Percentiles rank a stretch among this genome's conserved stretches.
These are phyloP conservation scores for Lathyrus aphaca DNA, from an alignment of 306 rosid species.

Conservation along the genomic window DNA sequence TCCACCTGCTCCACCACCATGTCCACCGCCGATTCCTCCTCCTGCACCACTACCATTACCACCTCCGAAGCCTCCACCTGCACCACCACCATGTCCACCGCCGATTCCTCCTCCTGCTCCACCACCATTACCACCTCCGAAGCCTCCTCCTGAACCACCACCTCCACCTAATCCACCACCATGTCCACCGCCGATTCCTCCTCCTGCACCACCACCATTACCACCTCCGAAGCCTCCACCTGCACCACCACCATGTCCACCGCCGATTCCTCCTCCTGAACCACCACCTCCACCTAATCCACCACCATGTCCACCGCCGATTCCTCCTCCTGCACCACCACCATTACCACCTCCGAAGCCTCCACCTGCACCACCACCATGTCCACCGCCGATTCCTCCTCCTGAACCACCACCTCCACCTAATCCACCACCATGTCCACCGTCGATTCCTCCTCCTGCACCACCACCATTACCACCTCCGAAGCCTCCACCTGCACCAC, in stretches of 20 bases:
- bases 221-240: neutral
- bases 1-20: conserved; percentile 8
- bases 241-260: conserved; percentile 4
- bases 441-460: neutral
- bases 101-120: conserved; percentile 45
- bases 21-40: conserved; percentile 20
- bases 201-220: conserved; percentile 24
- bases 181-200: conserved; percentile 30
- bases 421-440: neutral
- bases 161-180: conserved; percentile 50
- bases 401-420: conserved; percentile 22
- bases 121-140: conserved; percentile 38
- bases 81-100: conserved; percentile 27
- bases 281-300: conserved; percentile 40
- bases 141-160: conserved; percentile 43
- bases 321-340: conserved; percentile 9
- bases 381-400: conserved; percentile 9
- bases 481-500: neutral
- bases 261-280: neutral
- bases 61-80: conserved; percentile 39
- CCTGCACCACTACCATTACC: conserved; percentile 4
- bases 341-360: conserved; percentile 6
- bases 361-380: neutral
- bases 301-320: neutral
- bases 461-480: conserved; percentile 10